Base-by-base conservation (phyloP, 176 grass and related monocot genomes). In the Oryza australiensis region DNA sequence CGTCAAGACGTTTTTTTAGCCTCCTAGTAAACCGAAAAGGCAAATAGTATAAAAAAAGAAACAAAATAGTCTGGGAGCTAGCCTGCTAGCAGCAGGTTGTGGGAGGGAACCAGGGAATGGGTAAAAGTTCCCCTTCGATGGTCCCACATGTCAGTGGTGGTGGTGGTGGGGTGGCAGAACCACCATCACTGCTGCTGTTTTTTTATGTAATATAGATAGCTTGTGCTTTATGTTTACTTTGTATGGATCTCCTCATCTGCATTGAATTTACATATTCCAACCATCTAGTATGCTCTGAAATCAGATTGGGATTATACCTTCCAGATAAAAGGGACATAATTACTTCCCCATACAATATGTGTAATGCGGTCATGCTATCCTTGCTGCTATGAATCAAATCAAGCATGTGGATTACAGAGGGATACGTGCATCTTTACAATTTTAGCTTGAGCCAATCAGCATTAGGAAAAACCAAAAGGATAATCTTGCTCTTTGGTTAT, bases 391-490 rank as follows among this genome's bases (percentile, higher is more conserved):
- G 68, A 78, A 35, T 62, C 14, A 0, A 30, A 45, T 70, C 29
- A 1, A 26, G 2, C 41, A 62, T 71, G 51, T n/a, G 27, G 7
- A 43, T 41, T 35, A 49, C 7, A 24, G 18, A 79, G 40, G 65
- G 41, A 24, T 55, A 26, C 27, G 43, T 70, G 13, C 12, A 55
- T 45, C 42, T 66, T 72, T 26, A 67, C 62, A 7, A 4, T 80
- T 24, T 13, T 3, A 62, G 10, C 10, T 40, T 55, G 70, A 30
- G 74, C 55, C 18, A 3, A 51, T 34, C 38, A 34, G 2, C 76
- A 30, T 76, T 35, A 14, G 43, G 20, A 81, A 30, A 76, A 76
- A 63, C 42, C 26, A 62, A 34, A 85, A 78, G 15, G 6, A 68
- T 1, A 68, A 55, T 9, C 41, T 48, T 40, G 53, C 0, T 24